Conservation (phyloP, 768 basidiomycete species). For the Suillus luteus region DNA sequence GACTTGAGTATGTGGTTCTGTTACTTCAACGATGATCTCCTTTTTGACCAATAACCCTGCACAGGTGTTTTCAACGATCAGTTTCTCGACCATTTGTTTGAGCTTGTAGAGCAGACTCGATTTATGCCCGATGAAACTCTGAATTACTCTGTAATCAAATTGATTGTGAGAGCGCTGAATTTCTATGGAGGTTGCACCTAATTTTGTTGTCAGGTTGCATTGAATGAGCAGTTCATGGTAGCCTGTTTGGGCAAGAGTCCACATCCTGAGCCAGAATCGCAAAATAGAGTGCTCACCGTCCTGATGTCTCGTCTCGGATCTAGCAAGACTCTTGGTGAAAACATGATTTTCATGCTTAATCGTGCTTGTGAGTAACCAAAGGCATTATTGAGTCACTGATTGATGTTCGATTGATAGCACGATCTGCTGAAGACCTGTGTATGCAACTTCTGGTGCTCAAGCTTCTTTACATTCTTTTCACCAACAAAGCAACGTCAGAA, state of each 20-base stretch:
- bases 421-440: constrained; percentile 87
- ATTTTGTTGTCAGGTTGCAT: constrained; percentile 60
- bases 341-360: constrained; percentile 99
- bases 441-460: constrained; percentile 95
- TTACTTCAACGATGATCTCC: constrained; percentile 6
- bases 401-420: constrained; percentile 48
- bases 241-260: constrained; percentile 51
- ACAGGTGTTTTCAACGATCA: constrained; percentile 77
- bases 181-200: neutral
- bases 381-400: constrained; percentile 13
- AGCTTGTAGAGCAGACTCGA: constrained; percentile 90
- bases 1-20: constrained; percentile 69
- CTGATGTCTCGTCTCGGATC: constrained; percentile 81
- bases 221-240: constrained; percentile 99
- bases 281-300: constrained; percentile 82
- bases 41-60: constrained; percentile 12
- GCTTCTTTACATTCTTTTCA: constrained; percentile 92
- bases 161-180: constrained; percentile 62
- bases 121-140: constrained; percentile 88
- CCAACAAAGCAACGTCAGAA: constrained; percentile 88
- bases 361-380: constrained; percentile 71
- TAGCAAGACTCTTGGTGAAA: constrained; percentile 97
- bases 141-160: constrained; percentile 94
- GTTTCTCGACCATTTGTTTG: constrained; percentile 89
- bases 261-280: constrained; percentile 39